Conservation (phyloP, 2,329 filamentous ascomycete genomes). For the Trichophyton verrucosum region DNA sequence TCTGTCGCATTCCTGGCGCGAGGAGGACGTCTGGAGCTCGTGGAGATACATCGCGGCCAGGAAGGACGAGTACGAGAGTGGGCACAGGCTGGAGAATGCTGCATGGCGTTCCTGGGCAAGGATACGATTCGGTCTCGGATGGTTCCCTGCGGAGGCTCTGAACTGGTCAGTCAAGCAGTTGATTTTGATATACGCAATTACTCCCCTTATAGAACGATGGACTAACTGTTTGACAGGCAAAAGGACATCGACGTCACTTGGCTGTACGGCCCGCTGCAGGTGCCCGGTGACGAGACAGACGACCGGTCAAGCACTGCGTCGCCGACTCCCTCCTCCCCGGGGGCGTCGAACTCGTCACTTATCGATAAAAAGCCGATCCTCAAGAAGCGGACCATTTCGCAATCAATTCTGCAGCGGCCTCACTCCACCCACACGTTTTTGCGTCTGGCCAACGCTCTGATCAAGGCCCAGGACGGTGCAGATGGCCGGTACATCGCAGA, state of each 20-base stretch:
- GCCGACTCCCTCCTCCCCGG: slow-evolving; percentile 43
- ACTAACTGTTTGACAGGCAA: slow-evolving; percentile 46
- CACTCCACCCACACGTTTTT: slow-evolving; percentile 77
- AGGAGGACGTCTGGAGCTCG: slow-evolving; percentile 95
- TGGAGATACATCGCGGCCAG: slow-evolving; percentile 87
- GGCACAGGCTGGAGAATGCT: slow-evolving; percentile 78
- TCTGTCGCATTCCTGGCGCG: slow-evolving; percentile 80
- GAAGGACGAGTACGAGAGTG: slow-evolving; percentile 65
- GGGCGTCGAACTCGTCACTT: slow-evolving; percentile 5
- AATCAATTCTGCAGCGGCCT: slow-evolving; percentile 83
- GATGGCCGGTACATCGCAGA: slow-evolving; percentile 41
- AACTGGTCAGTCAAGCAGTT: slow-evolving; percentile 56
- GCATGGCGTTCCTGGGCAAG: slow-evolving; percentile 98
- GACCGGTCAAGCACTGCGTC: slow-evolving; percentile 45
- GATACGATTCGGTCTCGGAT: slow-evolving; percentile 72
- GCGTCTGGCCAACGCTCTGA: slow-evolving; percentile 75
- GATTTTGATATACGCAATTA: not conserved
- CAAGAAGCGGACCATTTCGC: slow-evolving; percentile 93
- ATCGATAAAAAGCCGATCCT: slow-evolving; percentile 76
- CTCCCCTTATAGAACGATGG: not conserved
- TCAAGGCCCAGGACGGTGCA: slow-evolving; percentile 65
- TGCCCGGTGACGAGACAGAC: slow-evolving; percentile 36
- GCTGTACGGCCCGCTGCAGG: slow-evolving; percentile 85
- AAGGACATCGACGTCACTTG: slow-evolving; percentile 97
- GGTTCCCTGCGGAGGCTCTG: slow-evolving; percentile 77